Evolutionary conservation across 768 basidiomycete species (phyloP).

Genomic region (Coprinopsis strossmayeri): DNA sequence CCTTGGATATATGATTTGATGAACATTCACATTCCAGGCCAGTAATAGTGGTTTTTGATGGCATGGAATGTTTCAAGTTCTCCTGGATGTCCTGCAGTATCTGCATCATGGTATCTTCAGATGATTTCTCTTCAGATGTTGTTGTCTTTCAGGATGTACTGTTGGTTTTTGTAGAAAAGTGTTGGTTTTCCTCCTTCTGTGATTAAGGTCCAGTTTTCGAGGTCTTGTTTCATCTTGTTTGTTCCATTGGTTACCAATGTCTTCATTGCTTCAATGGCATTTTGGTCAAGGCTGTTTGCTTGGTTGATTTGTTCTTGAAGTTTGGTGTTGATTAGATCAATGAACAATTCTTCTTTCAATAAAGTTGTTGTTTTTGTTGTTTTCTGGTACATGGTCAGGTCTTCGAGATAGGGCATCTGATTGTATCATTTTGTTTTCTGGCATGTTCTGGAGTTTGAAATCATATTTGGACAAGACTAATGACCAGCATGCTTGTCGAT

Average conservation of each 20-base stretch:
- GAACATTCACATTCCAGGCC: constrained; percentile 2
- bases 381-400: constrained; percentile 12
- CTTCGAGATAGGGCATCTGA: constrained; percentile 15
- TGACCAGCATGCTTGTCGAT: constrained; percentile 17
- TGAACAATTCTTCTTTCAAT: constrained; percentile 12
- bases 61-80: constrained; percentile 2
- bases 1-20: constrained; percentile 4
- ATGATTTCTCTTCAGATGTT: neutral
- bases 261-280: constrained; percentile 6
- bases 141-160: constrained; percentile 3
- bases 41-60: neutral
- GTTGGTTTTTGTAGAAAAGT: constrained; percentile 2
- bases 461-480: constrained; percentile 22
- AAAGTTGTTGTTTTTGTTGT: constrained; percentile 12
- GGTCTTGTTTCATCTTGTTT: neutral
- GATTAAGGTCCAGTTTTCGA: neutral
- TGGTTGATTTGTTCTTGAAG: constrained; percentile 4
- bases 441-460: constrained; percentile 24
- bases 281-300: neutral
- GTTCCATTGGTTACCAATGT: neutral
- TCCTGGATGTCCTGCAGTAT: constrained; percentile 8
- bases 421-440: constrained; percentile 14
- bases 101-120: neutral
- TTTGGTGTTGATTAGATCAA: constrained; percentile 8
- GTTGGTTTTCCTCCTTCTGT: neutral